These are phyloP conservation scores for Rhizoctonia solani DNA, from an alignment of 1,284 basidiomycete genomes.

Conservation along the genomic window DNA sequence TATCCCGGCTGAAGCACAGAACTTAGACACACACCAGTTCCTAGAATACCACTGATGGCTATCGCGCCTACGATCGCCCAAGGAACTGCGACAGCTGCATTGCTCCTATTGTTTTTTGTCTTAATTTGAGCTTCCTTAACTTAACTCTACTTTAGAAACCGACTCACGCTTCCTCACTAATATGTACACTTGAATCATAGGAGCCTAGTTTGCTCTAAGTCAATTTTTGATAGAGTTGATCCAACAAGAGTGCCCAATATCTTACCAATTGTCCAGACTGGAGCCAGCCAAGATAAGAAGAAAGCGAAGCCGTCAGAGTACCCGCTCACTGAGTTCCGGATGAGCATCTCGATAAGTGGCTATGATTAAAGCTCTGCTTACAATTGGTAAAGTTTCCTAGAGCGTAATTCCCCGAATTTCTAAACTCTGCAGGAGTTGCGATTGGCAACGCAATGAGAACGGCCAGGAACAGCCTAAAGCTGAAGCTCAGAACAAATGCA, in stretches of 20 bases:
- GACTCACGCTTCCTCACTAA: conserved; percentile 70
- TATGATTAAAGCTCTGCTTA: too few species aligned
- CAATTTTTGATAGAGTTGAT: too few species aligned
- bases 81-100: conserved; percentile 71
- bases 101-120: too few species aligned
- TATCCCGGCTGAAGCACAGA: background rate
- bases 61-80: conserved; percentile 71
- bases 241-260: too few species aligned
- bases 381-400: conserved; percentile 62
- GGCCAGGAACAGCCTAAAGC: conserved; percentile 63
- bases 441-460: conserved; percentile 78
- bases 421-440: conserved; percentile 67
- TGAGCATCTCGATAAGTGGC: background rate
- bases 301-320: conserved; percentile 78
- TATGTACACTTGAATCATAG: conserved; percentile 68
- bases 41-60: conserved; percentile 62
- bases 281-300: conserved; percentile 73
- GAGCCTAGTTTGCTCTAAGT: too few species aligned
- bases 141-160: too few species aligned
- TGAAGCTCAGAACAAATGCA: background rate
- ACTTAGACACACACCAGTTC: conserved; percentile 58
- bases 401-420: conserved; percentile 67
- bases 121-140: too few species aligned
- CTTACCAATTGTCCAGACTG: conserved; percentile 77
- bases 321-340: conserved; percentile 56